These are phyloP conservation scores for Leptographium radiaticola DNA, from an alignment of 2,329 filamentous ascomycete species.

Conservation along the genomic window DNA sequence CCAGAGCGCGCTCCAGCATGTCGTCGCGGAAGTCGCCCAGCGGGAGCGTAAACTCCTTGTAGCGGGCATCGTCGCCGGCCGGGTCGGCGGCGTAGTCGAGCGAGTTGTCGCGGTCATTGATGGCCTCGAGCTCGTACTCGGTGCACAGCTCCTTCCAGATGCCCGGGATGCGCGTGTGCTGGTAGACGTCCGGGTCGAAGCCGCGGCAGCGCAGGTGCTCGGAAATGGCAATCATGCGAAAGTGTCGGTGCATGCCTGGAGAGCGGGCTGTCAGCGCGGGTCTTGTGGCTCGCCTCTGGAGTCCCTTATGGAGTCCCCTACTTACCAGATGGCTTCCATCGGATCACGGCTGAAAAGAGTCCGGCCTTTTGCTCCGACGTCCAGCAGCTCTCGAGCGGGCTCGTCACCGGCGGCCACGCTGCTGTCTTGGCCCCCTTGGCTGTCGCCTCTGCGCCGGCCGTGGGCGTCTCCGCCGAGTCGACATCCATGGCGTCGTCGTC, in stretches of 20 bases:
- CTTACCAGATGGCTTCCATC: slow-evolving; percentile 86
- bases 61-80: slow-evolving; percentile 7
- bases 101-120: slow-evolving; percentile 46
- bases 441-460: slow-evolving; percentile 21
- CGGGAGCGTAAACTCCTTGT: slow-evolving; percentile 13
- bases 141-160: slow-evolving; percentile 82
- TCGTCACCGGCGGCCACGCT: slow-evolving; percentile 16
- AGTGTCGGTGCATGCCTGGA: slow-evolving; percentile 81
- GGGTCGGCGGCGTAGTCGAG: slow-evolving; percentile 10
- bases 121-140: slow-evolving; percentile 73
- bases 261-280: not conserved
- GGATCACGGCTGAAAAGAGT: slow-evolving; percentile 82
- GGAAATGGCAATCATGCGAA: slow-evolving; percentile 77
- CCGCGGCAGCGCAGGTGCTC: slow-evolving; percentile 71
- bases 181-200: slow-evolving; percentile 53
- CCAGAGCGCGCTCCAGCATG: slow-evolving; percentile 11
- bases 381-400: slow-evolving; percentile 57
- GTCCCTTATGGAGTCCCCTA: too few species aligned
- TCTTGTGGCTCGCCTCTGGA: too few species aligned
- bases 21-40: slow-evolving; percentile 11
- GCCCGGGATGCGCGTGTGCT: slow-evolving; percentile 76
- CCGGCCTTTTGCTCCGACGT: slow-evolving; percentile 91
- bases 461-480: slow-evolving; percentile 40
- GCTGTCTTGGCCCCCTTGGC: slow-evolving; percentile 19
- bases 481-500: slow-evolving; percentile 50